Evolutionary conservation across 306 rosid genomes (phyloP).

Genomic region (Coriaria nepalensis): DNA sequence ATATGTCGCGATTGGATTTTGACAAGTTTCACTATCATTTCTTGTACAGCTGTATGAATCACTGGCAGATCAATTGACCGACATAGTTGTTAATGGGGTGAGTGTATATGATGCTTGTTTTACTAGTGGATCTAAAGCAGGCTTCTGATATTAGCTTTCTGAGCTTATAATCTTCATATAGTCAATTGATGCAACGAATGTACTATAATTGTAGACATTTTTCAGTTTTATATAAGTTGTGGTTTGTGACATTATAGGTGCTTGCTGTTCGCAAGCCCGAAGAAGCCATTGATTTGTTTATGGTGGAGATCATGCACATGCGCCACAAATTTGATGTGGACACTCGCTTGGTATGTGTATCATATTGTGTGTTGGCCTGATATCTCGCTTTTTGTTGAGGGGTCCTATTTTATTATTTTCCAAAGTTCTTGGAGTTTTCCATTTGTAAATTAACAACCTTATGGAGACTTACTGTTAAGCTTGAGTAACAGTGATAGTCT

Average conservation of each 20-base stretch:
- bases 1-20: neutral
- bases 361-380: neutral
- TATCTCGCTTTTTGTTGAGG: neutral
- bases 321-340: slow-evolving; percentile 90
- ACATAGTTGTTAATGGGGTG: slow-evolving; percentile 72
- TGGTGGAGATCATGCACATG: slow-evolving; percentile 99
- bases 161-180: neutral
- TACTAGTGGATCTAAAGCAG: slow-evolving; percentile 2
- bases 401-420: neutral
- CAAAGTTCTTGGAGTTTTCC: neutral
- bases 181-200: neutral
- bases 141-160: neutral
- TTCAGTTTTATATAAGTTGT: slow-evolving; percentile 3
- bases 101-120: slow-evolving; percentile 21
- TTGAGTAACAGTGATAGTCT: no score
- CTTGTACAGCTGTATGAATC: slow-evolving; percentile 67
- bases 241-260: slow-evolving; percentile 41
- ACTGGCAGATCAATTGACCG: slow-evolving; percentile 84
- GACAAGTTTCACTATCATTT: slow-evolving; percentile 5
- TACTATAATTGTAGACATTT: neutral
- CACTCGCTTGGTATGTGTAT: slow-evolving; percentile 72
- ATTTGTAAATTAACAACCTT: neutral
- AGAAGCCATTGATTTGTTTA: slow-evolving; percentile 77
- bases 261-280: slow-evolving; percentile 76
- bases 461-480: no score